These are phyloP conservation scores for Ustilago sp. DNA, from an alignment of 1,284 basidiomycete genomes.

Conservation along the genomic window DNA sequence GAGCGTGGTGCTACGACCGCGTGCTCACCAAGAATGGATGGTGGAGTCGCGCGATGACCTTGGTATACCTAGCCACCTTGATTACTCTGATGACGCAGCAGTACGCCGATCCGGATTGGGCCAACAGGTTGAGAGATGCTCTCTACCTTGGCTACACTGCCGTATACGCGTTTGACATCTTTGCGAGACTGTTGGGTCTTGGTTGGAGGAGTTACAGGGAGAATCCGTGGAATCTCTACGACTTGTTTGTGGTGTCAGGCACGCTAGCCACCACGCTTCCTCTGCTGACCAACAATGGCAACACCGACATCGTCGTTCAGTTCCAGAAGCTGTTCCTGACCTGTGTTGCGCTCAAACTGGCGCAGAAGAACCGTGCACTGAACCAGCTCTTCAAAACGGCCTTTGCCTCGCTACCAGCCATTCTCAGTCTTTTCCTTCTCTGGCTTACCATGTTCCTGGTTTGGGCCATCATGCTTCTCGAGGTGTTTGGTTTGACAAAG, in stretches of 20 bases:
- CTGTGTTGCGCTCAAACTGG: slow-evolving; percentile 91
- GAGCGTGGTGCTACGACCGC: slow-evolving; percentile 91
- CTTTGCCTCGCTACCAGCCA: slow-evolving; percentile 86
- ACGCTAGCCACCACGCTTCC: slow-evolving; percentile 86
- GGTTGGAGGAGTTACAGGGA: slow-evolving; percentile 85
- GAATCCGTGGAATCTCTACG: slow-evolving; percentile 89
- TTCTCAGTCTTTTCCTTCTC: slow-evolving; percentile 84
- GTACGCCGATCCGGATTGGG: slow-evolving; percentile 75
- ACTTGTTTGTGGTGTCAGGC: slow-evolving; percentile 83
- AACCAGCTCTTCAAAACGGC: slow-evolving; percentile 98
- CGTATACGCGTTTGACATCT: slow-evolving; percentile 82
- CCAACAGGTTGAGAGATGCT: slow-evolving; percentile 78
- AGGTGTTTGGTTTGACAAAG: slow-evolving; percentile 93
- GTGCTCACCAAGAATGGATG: slow-evolving; percentile 92
- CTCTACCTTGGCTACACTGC: slow-evolving; percentile 82
- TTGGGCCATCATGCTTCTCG: slow-evolving; percentile 88
- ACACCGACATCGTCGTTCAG: slow-evolving; percentile 72
- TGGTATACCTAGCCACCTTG: slow-evolving; percentile 86
- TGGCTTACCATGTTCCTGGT: slow-evolving; percentile 94
- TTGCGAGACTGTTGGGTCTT: slow-evolving; percentile 83
- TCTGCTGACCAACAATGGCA: slow-evolving; percentile 29
- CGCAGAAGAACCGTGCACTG: slow-evolving; percentile 86
- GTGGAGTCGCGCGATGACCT: slow-evolving; percentile 88
- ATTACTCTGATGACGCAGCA: slow-evolving; percentile 87
- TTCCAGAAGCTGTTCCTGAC: slow-evolving; percentile 95